Percentiles rank a stretch among this genome's conserved stretches.
phyloP scores from a whole-genome alignment of 805 yeast genomes.

The Schizosaccharomyces lindneri region DNA sequence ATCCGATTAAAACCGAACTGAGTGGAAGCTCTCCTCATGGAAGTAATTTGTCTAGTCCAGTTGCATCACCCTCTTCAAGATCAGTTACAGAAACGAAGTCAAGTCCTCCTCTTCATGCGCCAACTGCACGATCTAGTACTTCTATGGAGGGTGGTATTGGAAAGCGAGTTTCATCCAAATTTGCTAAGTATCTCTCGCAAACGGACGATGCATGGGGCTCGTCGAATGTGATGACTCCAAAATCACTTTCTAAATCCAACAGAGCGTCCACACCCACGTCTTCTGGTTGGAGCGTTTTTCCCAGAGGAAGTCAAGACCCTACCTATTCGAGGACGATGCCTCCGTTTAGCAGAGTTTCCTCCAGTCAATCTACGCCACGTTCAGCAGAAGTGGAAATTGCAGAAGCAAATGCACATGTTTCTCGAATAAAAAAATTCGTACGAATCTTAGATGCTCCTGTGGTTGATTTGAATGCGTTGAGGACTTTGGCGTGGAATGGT shows the following conservation, averaged over 20 bases:
- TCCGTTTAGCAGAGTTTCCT: background rate
- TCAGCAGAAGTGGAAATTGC: background rate
- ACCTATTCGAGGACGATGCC: background rate
- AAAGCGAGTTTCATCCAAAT: background rate
- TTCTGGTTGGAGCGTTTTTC: background rate
- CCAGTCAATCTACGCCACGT: background rate
- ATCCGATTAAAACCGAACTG: background rate
- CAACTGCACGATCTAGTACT: background rate
- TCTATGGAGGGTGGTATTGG: background rate
- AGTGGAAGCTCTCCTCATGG: background rate
- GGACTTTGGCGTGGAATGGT: constrained; percentile 82
- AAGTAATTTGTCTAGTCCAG: background rate
- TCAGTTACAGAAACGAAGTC: too few species aligned
- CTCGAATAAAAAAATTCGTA: constrained; percentile 44
- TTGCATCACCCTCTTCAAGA: too few species aligned
- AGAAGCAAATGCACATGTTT: constrained; percentile 20
- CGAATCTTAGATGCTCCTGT: constrained; percentile 27
- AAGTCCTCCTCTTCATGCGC: background rate
- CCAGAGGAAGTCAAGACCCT: background rate
- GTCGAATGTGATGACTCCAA: background rate
- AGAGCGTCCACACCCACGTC: background rate
- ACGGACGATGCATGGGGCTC: background rate
- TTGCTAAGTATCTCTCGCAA: background rate
- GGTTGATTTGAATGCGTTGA: constrained; percentile 43
- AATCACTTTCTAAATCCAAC: background rate